phyloP scores from a whole-genome alignment of 2,329 filamentous ascomycete species.

The Paracorniculantispora psalliotae region DNA sequence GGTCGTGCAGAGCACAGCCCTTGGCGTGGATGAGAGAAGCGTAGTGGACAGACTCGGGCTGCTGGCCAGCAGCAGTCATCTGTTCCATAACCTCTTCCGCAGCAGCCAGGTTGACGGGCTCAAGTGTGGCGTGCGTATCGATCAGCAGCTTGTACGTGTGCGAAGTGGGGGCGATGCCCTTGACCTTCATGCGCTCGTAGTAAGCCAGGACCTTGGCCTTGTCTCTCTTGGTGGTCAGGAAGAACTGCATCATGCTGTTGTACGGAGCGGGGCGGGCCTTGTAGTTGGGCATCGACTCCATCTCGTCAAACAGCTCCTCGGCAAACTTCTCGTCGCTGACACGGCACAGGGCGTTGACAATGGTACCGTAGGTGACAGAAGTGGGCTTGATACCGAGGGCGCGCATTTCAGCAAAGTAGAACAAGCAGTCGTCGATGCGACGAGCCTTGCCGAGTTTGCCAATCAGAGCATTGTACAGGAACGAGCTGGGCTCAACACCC shows the following conservation, averaged over 20 bases:
- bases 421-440: constrained; percentile 94
- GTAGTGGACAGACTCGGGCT: constrained; percentile 89
- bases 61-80: constrained; percentile 69
- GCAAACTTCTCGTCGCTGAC: constrained; percentile 97
- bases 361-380: constrained; percentile 95
- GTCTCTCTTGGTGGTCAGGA: constrained; percentile 94
- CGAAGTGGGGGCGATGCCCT: constrained; percentile 82
- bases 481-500: constrained; percentile 91
- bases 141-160: constrained; percentile 98
- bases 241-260: constrained; percentile 99
- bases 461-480: constrained; percentile 96
- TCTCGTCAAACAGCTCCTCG: constrained; percentile 96
- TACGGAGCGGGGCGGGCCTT: constrained; percentile 95
- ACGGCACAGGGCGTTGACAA: constrained; percentile 94
- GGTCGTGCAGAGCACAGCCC: constrained; percentile 88
- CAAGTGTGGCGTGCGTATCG: constrained; percentile 89
- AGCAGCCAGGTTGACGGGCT: constrained; percentile 81
- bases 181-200: constrained; percentile 88
- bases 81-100: constrained; percentile 77
- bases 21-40: constrained; percentile 93
- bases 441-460: constrained; percentile 97
- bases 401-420: constrained; percentile 98
- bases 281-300: constrained; percentile 98
- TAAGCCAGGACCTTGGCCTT: constrained; percentile 89
- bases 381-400: constrained; percentile 88